Evolutionary conservation across 2,329 filamentous ascomycete genomes (phyloP), one percentile per base, ranked within the genome.

Genomic region (Monosporascus cannonballus): DNA sequence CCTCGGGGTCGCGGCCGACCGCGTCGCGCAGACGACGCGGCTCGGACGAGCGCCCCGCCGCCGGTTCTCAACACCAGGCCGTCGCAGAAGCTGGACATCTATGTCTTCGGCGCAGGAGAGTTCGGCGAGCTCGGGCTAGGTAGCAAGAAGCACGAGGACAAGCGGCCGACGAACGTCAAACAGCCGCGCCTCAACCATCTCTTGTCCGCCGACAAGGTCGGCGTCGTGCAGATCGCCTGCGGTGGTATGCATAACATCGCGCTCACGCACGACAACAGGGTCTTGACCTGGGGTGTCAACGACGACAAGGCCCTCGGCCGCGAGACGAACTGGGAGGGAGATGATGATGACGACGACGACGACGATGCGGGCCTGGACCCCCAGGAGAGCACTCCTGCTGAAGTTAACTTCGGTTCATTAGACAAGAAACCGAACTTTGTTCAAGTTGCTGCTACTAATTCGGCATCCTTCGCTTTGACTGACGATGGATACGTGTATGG

Each of bases 281-380:
- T 95, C 60, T 73, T 90, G 51, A 91, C 88, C 27, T 95, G 90
- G 90, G 90, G 90, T 51, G 89, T 94, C 61, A 94, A 94, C 66
- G 90, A 95, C 65, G 85, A 91, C 64, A 87, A 87, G 57, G 88
- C 90, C 8, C 78, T 95, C 38, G 90, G 90, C 42, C 79, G 90
- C 64, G 81, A 89, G 65, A 92, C 87, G 22, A 46, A 46, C 22
- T 46, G 42, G 42, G 42, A 46, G n/a, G 42, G 42, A 3, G 77
- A 76, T 8, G 74, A 51, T 11, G 78, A 82, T 15, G 67, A 70
- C 15, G 73, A 79, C 14, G 74, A 76, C 47, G 73, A 74, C 24
- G 80, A 78, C 24, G 74, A 76, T 47, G 73, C 74, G 24, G 80
- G 78, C 25, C 69, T 88, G 59, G 88, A 87, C 66, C 78, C 84